Conservation (phyloP, 768 basidiomycete genomes). For the Mycena capillaripes region DNA sequence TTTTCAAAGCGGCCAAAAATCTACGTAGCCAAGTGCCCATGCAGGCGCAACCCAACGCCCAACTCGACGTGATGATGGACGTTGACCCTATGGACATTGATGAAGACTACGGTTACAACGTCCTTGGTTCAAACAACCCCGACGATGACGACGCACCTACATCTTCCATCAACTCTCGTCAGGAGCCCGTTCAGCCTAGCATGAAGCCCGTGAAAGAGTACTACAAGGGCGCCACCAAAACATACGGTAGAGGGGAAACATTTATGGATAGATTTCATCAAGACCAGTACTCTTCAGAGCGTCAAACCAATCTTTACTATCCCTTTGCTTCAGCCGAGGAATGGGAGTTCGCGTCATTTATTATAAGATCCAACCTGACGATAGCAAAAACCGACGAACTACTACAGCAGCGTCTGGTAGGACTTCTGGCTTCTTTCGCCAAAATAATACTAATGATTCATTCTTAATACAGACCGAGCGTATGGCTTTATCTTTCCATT, state of each 20-base stretch:
- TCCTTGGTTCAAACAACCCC: too few species aligned
- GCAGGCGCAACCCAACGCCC: not conserved
- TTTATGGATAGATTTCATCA: not conserved
- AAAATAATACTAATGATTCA: not conserved
- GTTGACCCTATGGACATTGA: too few species aligned
- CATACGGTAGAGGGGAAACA: not conserved
- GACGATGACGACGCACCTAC: too few species aligned
- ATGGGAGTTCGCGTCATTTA: slow-evolving; percentile 3
- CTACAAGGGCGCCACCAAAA: not conserved
- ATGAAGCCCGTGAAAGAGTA: not conserved
- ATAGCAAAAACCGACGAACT: not conserved
- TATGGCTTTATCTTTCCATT: not conserved
- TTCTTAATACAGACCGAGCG: not conserved
- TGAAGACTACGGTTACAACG: too few species aligned
- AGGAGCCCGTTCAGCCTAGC: not conserved
- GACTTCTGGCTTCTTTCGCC: not conserved
- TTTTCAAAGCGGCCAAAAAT: not conserved
- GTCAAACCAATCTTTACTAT: not conserved
- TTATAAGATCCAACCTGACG: not conserved
- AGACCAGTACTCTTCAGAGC: too few species aligned
- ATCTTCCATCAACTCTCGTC: too few species aligned
- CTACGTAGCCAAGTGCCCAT: too few species aligned
- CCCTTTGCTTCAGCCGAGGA: not conserved
- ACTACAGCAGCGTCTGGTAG: not conserved
- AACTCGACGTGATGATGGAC: too few species aligned